Conservation (phyloP, 257 asterid genomes). For the Henckelia pumila region DNA sequence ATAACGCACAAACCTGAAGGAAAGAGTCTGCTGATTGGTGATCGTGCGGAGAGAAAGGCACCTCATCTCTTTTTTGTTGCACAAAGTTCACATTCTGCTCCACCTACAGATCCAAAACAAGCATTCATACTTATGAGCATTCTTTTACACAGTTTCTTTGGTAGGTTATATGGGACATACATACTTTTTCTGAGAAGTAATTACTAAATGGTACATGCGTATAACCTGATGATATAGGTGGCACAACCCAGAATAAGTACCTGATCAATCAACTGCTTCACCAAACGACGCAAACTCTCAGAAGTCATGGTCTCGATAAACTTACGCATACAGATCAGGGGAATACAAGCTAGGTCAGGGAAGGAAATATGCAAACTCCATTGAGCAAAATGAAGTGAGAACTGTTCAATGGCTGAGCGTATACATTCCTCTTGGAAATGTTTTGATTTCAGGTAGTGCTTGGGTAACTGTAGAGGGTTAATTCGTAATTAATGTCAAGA, state of each 20-base stretch:
- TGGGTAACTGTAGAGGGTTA: conserved; percentile 67
- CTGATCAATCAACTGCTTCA: conserved; percentile 87
- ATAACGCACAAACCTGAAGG: conserved; percentile 66
- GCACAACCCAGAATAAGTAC: conserved; percentile 38
- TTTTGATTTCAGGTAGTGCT: conserved; percentile 59
- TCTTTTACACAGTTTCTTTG: neutral
- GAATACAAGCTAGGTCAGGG: conserved; percentile 83
- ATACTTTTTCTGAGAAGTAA: conserved; percentile 3
- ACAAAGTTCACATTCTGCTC: conserved; percentile 76
- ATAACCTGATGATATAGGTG: conserved; percentile 7
- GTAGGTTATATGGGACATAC: conserved; percentile 3
- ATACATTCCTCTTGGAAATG: conserved; percentile 80
- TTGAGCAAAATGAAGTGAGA: conserved; percentile 67
- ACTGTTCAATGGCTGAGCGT: conserved; percentile 61
- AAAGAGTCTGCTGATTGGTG: conserved; percentile 74
- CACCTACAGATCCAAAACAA: conserved; percentile 48
- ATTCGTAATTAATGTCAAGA: conserved; percentile 23
- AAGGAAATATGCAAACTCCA: conserved; percentile 91
- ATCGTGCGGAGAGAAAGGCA: conserved; percentile 80
- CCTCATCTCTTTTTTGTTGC: conserved; percentile 88
- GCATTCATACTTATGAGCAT: conserved; percentile 6
- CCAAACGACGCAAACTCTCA: conserved; percentile 59
- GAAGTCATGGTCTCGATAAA: conserved; percentile 46
- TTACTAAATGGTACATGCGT: neutral
- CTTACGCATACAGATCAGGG: conserved; percentile 65